A percentile compares a stretch with the other conserved stretches of the same genome.
Conservation (phyloP, 352 stramenopile genomes). For the Pythium dissimile region DNA sequence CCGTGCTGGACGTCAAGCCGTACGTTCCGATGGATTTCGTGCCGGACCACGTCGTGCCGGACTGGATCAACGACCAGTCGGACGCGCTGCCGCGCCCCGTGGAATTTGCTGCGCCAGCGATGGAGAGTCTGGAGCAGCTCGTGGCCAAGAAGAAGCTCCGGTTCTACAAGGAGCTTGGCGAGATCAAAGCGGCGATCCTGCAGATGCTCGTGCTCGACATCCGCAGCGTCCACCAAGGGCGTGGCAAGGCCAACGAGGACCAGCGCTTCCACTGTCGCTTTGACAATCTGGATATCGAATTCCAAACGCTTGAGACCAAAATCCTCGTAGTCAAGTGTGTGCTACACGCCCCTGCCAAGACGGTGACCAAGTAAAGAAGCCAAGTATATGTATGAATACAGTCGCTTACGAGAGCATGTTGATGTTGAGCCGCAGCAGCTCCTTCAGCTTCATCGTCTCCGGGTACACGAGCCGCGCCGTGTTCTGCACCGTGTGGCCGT, state of each 20-base stretch:
- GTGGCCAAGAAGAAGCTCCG: slow-evolving; percentile 40
- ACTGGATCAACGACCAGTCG: slow-evolving; percentile 64
- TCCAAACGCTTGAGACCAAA: slow-evolving; percentile 62
- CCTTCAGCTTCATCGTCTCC: neutral
- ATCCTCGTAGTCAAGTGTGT: slow-evolving; percentile 62
- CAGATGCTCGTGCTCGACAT: slow-evolving; percentile 85
- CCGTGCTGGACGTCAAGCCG: slow-evolving; percentile 98
- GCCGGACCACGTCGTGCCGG: slow-evolving; percentile 44
- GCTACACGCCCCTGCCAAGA: slow-evolving; percentile 29
- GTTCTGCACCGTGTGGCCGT: neutral
- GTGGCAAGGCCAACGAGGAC: slow-evolving; percentile 43
- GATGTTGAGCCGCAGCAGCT: neutral
- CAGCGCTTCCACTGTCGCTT: slow-evolving; percentile 75
- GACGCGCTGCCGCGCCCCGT: slow-evolving; percentile 46
- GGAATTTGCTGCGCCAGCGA: slow-evolving; percentile 46
- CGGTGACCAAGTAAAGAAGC: too few species aligned
- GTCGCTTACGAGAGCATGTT: neutral
- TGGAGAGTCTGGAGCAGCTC: slow-evolving; percentile 34
- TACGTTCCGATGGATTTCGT: slow-evolving; percentile 91
- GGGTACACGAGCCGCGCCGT: neutral
- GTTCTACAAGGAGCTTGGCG: slow-evolving; percentile 59
- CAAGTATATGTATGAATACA: slow-evolving; percentile 6
- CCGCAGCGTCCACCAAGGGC: slow-evolving; percentile 75
- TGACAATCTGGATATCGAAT: slow-evolving; percentile 71
- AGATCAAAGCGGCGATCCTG: slow-evolving; percentile 60